Evolutionary conservation across 768 basidiomycete species (phyloP).

Genomic region (Podaxis sp.): DNA sequence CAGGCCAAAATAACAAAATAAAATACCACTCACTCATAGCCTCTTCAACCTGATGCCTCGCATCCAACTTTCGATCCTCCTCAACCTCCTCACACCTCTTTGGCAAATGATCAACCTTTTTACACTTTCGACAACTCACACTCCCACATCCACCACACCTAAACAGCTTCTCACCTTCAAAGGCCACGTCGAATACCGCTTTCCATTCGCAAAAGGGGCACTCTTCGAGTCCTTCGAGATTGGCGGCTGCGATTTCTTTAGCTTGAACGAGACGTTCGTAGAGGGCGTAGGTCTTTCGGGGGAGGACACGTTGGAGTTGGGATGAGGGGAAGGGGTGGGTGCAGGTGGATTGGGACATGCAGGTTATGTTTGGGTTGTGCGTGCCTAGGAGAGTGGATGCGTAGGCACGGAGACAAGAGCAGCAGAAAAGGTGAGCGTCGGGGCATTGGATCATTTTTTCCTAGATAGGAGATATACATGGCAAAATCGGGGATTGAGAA

Average conservation of each 20-base stretch:
- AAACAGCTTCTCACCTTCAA: constrained; percentile 63
- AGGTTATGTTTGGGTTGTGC: constrained; percentile 63
- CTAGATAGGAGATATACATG: constrained; percentile 33
- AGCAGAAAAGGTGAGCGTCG: constrained; percentile 87
- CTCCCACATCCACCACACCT: constrained; percentile 63
- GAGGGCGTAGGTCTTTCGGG: constrained; percentile 62
- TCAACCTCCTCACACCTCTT: constrained; percentile 81
- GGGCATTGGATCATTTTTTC: constrained; percentile 87
- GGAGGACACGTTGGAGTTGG: constrained; percentile 68
- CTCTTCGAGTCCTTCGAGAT: constrained; percentile 77
- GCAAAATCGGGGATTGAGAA: not conserved
- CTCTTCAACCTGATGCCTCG: constrained; percentile 81
- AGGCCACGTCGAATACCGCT: constrained; percentile 63
- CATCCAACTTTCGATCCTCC: constrained; percentile 72
- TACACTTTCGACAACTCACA: constrained; percentile 79
- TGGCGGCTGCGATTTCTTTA: constrained; percentile 78
- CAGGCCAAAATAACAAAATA: not conserved
- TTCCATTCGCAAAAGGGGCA: constrained; percentile 92
- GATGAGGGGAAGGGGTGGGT: constrained; percentile 63
- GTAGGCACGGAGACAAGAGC: constrained; percentile 65
- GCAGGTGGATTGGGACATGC: constrained; percentile 83
- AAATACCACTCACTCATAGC: constrained; percentile 73
- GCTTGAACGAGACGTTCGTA: constrained; percentile 76
- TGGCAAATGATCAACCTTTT: constrained; percentile 81
- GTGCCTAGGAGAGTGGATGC: constrained; percentile 65